Base-by-base conservation (phyloP, 2,329 filamentous ascomycete genomes). In the Proliferodiscus dingleyae region DNA sequence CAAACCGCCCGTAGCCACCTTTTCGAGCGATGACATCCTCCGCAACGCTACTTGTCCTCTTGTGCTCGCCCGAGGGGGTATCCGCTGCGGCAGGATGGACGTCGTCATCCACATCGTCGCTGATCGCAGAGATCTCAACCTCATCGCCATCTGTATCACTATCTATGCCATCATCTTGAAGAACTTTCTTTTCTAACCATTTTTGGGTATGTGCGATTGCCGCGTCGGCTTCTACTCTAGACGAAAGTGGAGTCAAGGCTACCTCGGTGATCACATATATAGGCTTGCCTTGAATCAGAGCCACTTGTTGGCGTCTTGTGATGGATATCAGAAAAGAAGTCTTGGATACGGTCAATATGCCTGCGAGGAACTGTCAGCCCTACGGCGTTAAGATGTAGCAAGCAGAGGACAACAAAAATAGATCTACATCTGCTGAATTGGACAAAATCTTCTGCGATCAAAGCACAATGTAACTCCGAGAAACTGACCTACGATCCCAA, bases 211-310 rank as follows among this genome's bases (percentile, higher is more conserved):
- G 76, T 2, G 69, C 66, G 47, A 97, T 85, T 7, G 88, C 85
- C 22, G 77, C 75, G 50, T 80, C 74, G 4, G 91, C 90, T 34
- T 94, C 88, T 32, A 67, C 64, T 58, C 84, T 83, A 5, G 86
- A 91, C 2, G 83, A 79, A 43, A 93, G 81, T 1, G 93, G 93
- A 5, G 95, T 95, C n/a, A 97, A 71, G 5, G 89, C 85, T 24
- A 97, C 87, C 57, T 94, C 88, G 34, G 86, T 93, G 49, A 96
- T 80, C 30, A 89, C 83, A 65, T 94, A 98, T 45, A 97, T 73
- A 0, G 90, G 84, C 45, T 79, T 83, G 5, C 88, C 89, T 53
- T 83, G 81, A 40, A 97, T 81, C 53, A 90, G 84, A 3, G 93
- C 93, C 40, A 97, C 89, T 64, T 95, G 87, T 60, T 94, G 80